phyloP scores from a whole-genome alignment of 768 basidiomycete species.

The Mrakia frigida region DNA sequence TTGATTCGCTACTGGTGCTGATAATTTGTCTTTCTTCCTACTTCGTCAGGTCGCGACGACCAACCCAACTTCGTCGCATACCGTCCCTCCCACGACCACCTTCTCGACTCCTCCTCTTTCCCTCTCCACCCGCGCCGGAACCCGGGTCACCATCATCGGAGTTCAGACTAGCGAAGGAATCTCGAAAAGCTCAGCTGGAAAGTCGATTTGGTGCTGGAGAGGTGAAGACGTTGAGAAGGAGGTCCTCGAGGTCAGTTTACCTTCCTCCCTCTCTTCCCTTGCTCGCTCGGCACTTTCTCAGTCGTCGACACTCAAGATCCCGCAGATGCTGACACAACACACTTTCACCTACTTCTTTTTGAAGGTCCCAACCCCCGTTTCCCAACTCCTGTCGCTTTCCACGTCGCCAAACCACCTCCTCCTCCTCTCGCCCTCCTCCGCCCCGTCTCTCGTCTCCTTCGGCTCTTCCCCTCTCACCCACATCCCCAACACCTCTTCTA shows the following conservation, averaged over 20 bases:
- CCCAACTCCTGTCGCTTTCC: slow-evolving; percentile 10
- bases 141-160: slow-evolving; percentile 6
- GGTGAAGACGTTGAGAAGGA: slow-evolving; percentile 24
- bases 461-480: slow-evolving; percentile 17
- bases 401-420: slow-evolving; percentile 20
- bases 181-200: neutral
- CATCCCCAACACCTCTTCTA: neutral
- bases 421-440: slow-evolving; percentile 1
- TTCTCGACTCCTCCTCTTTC: slow-evolving; percentile 24
- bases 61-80: slow-evolving; percentile 25
- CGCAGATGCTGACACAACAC: neutral
- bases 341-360: no score
- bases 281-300: neutral
- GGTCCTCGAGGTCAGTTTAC: slow-evolving; percentile 18
- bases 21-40: neutral
- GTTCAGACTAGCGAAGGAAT: slow-evolving; percentile 1
- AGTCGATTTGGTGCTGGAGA: slow-evolving; percentile 22
- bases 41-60: neutral
- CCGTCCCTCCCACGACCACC: slow-evolving; percentile 29
- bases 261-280: neutral
- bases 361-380: slow-evolving; percentile 8
- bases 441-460: slow-evolving; percentile 3
- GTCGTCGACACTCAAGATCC: neutral
- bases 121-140: slow-evolving; percentile 2
- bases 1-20: neutral